phyloP scores from a whole-genome alignment of 176 grass and related monocot species.

The Avena sativa region DNA sequence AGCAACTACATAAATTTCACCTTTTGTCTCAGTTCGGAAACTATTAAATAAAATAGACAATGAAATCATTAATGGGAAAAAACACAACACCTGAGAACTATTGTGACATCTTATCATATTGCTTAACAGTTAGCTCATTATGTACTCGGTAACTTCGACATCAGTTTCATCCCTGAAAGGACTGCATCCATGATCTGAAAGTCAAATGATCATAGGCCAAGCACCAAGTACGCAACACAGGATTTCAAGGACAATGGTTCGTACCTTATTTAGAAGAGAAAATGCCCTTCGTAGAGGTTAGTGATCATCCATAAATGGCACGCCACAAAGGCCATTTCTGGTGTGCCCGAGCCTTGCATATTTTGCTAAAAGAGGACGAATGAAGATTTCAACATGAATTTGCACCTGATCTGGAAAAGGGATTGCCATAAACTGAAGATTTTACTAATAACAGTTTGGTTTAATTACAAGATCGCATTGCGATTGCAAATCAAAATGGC shows the following conservation, averaged over 20 bases:
- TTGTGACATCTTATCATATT: too few relatives aligned
- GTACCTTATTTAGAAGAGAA: constrained; percentile 84
- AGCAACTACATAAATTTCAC: too few relatives aligned
- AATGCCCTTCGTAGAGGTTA: constrained; percentile 87
- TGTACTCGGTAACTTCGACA: too few relatives aligned
- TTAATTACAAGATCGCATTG: background rate
- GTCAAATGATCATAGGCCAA: background rate
- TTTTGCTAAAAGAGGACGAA: constrained; percentile 49
- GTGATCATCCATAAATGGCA: constrained; percentile 91
- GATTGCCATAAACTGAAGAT: background rate
- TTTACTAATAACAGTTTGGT: background rate
- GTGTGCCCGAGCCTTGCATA: constrained; percentile 88
- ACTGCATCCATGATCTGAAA: too few relatives aligned
- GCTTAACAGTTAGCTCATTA: too few relatives aligned
- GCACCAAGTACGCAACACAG: background rate
- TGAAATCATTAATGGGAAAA: too few relatives aligned
- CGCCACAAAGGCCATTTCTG: constrained; percentile 70
- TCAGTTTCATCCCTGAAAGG: too few relatives aligned
- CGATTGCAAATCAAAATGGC: background rate
- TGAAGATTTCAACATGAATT: background rate
- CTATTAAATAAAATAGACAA: too few relatives aligned
- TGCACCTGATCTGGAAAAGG: background rate
- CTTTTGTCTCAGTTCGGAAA: too few relatives aligned
- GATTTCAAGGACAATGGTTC: background rate
- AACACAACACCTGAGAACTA: too few relatives aligned